phyloP scores from a whole-genome alignment of 148 eudicot genomes.

The Gaultheria prostrata region DNA sequence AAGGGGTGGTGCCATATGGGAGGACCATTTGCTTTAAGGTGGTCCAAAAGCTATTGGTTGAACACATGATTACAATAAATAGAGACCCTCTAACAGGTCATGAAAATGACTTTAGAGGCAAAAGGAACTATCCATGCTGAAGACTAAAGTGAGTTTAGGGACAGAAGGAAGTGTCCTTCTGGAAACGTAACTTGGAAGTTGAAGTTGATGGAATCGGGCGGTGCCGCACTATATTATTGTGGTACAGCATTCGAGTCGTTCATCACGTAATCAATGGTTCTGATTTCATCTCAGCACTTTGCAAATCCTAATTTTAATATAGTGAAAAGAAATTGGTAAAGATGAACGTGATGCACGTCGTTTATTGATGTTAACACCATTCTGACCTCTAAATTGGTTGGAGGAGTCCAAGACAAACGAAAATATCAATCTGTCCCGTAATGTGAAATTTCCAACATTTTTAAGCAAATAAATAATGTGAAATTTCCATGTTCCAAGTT shows the following conservation, averaged over 20 bases:
- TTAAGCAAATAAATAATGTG: neutral
- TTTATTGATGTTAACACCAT: too few species aligned
- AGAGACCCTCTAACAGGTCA: slow-evolving; percentile 3
- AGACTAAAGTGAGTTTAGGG: neutral
- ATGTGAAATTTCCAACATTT: neutral
- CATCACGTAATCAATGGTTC: too few species aligned
- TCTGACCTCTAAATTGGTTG: too few species aligned
- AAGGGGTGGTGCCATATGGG: neutral
- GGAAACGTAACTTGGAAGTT: neutral
- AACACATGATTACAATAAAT: slow-evolving; percentile 5
- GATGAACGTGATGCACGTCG: too few species aligned
- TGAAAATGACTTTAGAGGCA: slow-evolving; percentile 10
- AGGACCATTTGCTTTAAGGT: slow-evolving; percentile 8
- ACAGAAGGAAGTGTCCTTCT: neutral
- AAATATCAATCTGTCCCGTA: too few species aligned
- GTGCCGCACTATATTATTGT: too few species aligned
- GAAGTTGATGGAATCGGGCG: neutral
- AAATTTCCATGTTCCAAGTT: neutral
- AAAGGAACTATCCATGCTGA: neutral
- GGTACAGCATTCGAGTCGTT: too few species aligned
- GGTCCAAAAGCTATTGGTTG: slow-evolving; percentile 1
- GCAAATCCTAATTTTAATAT: too few species aligned
- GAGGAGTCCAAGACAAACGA: too few species aligned
- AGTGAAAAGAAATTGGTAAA: too few species aligned
- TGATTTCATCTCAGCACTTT: too few species aligned